Evolutionary conservation across 495 filamentous ascomycete genomes (phyloP).

Genomic region (Hyaloscypha hepaticicola): DNA sequence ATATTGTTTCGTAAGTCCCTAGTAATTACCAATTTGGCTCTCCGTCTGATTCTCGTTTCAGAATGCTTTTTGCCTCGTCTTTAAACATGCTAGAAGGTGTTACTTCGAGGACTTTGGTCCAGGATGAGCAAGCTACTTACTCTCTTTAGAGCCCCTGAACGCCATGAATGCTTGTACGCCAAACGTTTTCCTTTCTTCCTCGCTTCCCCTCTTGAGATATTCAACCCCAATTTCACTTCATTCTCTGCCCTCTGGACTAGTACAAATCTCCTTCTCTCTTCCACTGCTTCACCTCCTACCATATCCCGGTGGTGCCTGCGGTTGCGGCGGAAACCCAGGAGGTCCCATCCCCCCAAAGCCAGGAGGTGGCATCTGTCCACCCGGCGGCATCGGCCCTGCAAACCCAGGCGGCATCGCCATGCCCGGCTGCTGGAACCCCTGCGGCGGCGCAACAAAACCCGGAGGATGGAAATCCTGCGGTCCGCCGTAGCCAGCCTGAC

Average conservation of each 20-base stretch:
- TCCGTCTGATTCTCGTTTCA: too few relatives aligned
- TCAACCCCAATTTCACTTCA: neutral
- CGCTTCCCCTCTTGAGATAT: neutral
- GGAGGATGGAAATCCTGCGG: conserved; percentile 65
- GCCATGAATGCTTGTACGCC: neutral
- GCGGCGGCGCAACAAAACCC: conserved; percentile 34
- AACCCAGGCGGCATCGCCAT: conserved; percentile 31
- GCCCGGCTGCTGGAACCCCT: conserved; percentile 18
- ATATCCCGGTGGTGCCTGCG: conserved; percentile 31
- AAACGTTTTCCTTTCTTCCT: neutral
- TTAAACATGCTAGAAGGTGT: neutral
- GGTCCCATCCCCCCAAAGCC: conserved; percentile 18
- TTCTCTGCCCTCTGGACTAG: too few relatives aligned
- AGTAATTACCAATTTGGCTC: too few relatives aligned
- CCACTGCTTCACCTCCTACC: conserved; percentile 20
- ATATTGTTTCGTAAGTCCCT: too few relatives aligned
- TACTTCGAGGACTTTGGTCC: neutral
- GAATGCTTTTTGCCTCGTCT: too few relatives aligned
- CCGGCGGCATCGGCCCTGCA: conserved; percentile 19
- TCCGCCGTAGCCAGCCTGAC: conserved; percentile 73
- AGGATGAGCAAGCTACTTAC: neutral
- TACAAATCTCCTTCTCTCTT: neutral
- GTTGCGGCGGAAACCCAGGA: conserved; percentile 28
- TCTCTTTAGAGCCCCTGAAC: neutral
- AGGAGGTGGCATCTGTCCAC: conserved; percentile 23